Percentiles rank a stretch among this genome's conserved stretches.
Evolutionary conservation across 495 filamentous ascomycete species (phyloP).

Genomic region (Aspergillus coremiiformis): DNA sequence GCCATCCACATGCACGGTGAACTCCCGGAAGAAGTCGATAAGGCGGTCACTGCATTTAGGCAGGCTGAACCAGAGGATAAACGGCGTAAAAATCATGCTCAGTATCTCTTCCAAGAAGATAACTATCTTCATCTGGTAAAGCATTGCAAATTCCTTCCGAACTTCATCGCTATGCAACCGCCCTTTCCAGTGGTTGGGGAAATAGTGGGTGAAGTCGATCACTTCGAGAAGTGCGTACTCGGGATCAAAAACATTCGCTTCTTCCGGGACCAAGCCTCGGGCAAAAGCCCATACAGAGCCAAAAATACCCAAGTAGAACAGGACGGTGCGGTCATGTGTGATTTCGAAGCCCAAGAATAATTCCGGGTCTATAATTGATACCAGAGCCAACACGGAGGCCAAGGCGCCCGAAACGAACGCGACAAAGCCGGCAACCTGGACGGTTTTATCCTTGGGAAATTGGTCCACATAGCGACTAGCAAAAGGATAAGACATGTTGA

Average conservation of each 20-base stretch:
- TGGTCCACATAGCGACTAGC: conserved; percentile 90
- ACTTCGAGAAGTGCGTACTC: conserved; percentile 82
- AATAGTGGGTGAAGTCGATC: conserved; percentile 85
- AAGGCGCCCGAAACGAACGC: conserved; percentile 83
- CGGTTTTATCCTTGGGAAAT: conserved; percentile 90
- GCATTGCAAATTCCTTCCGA: conserved; percentile 70
- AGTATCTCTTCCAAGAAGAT: conserved; percentile 91
- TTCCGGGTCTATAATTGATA: conserved; percentile 79
- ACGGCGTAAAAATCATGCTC: conserved; percentile 85
- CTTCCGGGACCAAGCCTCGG: conserved; percentile 72
- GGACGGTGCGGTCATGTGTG: conserved; percentile 69
- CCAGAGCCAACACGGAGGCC: conserved; percentile 71
- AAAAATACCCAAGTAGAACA: conserved; percentile 72
- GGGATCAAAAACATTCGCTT: conserved; percentile 85
- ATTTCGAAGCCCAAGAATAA: conserved; percentile 89
- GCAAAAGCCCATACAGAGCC: conserved; percentile 73
- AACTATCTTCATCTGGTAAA: conserved; percentile 82
- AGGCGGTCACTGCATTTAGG: conserved; percentile 87
- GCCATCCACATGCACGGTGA: conserved; percentile 93
- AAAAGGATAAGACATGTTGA: conserved; percentile 92
- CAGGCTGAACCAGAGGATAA: conserved; percentile 79
- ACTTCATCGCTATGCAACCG: conserved; percentile 85
- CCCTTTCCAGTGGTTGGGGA: conserved; percentile 78
- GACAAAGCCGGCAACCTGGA: conserved; percentile 72
- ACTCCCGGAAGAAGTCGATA: conserved; percentile 96